Evolutionary conservation across 164 flowering plant species (phyloP), one percentile per base, ranked within the genome.

Genomic region (Umbellularia californica): DNA sequence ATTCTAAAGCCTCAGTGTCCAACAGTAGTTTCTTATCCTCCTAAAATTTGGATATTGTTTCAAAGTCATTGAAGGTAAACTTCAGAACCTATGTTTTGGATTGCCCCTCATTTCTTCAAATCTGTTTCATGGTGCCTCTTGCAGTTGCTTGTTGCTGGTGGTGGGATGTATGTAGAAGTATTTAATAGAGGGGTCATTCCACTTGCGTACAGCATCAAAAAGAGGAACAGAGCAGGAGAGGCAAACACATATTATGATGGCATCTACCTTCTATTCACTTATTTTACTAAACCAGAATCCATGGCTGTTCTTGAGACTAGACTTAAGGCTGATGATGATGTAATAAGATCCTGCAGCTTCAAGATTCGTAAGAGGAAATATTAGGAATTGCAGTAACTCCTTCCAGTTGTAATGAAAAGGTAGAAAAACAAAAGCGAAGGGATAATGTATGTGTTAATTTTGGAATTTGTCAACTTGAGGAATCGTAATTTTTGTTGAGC

Each of bases 141-240:
- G 79, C 94, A 96, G 98, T 72, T 92, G 83, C 96, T 90, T 68
- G 94, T 92, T 65, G 93, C 98, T 65, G 97, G 98, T 23, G 99
- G 99, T 63, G 99, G 94, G 68, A 92, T 96, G 94, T 94, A 94
- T 64, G 87, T 94, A 5, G 97, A 94, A 83, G 93, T 96, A 5
- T 96, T 90, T 84, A 92, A 96, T 87, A 84, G 97, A 85, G 97
- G 99, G 10, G 94, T 92, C 64, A 90, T 96, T 78, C 98, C 97
- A 3, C 85, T 96, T 27, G 94, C 97, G 11, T 94, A 91, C 82
- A 74, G 87, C 86, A 94, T 96, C 84, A 87, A 79, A 80, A 96
- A 81, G 94, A 92, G 79, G 80, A 92, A 96, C 86, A 92, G 76
- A 77, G 99, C 87, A 6, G 99, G 99, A 78, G 97, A 90, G 72